Evolutionary conservation across 2,329 filamentous ascomycete genomes (phyloP), one percentile per base, ranked within the genome.

Genomic region (Nemania sp.): DNA sequence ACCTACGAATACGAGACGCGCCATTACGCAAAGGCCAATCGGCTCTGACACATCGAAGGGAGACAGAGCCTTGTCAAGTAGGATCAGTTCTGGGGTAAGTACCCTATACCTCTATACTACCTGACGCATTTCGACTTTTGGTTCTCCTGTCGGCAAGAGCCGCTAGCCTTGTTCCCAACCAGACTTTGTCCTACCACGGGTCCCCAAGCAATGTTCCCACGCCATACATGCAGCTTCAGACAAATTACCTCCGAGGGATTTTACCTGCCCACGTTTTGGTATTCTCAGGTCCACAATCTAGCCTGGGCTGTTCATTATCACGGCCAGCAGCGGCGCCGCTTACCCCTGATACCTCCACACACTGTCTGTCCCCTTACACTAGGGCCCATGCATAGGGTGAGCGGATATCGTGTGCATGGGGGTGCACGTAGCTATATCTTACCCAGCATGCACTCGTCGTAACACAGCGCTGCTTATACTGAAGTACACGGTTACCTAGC

Each of bases 91-190:
- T 52, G 24, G 49, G 7, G 24, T 29, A 52, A 11, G 49, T 52
- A 52, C 47, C 24, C n/a, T 5, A 45, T 29, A 22, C 51, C 32
- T 35, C 32, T 3, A 35, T 11, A 35, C 32, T 18, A 24, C 27
- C 27, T n/a, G n/a, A 1, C 10, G 35, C 38, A 56, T 49, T 41
- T 11, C 35, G 13, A 55, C 10, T 22, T 61, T 43, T 27, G 59
- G 58, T 56, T 62, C 27, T 38, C 55, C 20, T 49, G 8, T 26
- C 64, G 59, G 59, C 15, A 54, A 49, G 38, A 59, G 59, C 59
- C 54, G 54, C 49, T 54, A 53, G 47, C 49, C 47, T 60, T 38
- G 15, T 43, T 52, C 27, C 47, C 49, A 27, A 63, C 59, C 64
- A 51, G 13, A 59, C 26, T 8, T 55, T 32, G 5, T 2, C n/a